Conservation (phyloP, 2,329 filamentous ascomycete species). For the Ilyonectria destructans region DNA sequence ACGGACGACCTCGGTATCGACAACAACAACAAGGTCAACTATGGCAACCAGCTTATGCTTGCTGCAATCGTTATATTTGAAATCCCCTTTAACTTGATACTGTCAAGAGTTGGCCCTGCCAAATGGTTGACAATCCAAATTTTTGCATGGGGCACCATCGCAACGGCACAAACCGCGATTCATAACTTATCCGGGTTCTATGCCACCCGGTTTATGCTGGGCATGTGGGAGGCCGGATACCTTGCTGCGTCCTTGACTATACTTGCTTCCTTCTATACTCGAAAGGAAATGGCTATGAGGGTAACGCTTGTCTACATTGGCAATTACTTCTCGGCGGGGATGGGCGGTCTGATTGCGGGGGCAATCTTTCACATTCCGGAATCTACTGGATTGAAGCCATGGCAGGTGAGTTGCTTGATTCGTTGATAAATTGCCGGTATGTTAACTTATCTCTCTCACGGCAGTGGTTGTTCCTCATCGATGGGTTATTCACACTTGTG, state of each 20-base stretch:
- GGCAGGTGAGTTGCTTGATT: constrained; percentile 9
- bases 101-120: constrained; percentile 27
- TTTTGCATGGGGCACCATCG: constrained; percentile 40
- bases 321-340: constrained; percentile 30
- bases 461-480: constrained; percentile 32
- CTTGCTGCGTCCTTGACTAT: constrained; percentile 40
- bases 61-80: constrained; percentile 63
- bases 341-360: constrained; percentile 28
- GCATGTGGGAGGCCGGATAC: constrained; percentile 42
- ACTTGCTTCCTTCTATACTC: constrained; percentile 40
- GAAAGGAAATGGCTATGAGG: constrained; percentile 39
- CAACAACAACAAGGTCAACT: constrained; percentile 63
- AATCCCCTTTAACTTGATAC: constrained; percentile 36
- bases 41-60: constrained; percentile 63
- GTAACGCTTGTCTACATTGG: constrained; percentile 37
- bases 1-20: constrained; percentile 63
- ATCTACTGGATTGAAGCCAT: constrained; percentile 12
- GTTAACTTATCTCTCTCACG: neutral
- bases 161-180: constrained; percentile 36
- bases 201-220: constrained; percentile 41
- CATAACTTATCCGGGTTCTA: constrained; percentile 34
- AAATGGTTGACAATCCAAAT: constrained; percentile 36
- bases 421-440: neutral
- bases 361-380: constrained; percentile 31
- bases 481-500: constrained; percentile 27